These are phyloP conservation scores for Hypomyces perniciosus DNA, from an alignment of 2,329 filamentous ascomycete species.

Conservation along the genomic window DNA sequence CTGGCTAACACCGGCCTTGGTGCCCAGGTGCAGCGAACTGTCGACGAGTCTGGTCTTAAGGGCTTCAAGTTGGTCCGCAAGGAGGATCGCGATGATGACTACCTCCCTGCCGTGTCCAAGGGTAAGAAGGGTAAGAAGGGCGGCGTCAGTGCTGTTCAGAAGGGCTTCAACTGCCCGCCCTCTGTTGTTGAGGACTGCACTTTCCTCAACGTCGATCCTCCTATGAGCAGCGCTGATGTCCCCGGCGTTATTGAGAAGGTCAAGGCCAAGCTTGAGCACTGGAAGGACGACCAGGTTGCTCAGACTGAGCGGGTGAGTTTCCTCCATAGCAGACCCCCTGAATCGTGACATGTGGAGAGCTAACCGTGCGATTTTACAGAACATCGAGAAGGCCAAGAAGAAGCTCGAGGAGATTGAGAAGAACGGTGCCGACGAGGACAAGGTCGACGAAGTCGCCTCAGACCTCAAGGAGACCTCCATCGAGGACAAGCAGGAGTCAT, in stretches of 20 bases:
- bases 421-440: slow-evolving; percentile 35
- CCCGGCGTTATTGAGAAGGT: slow-evolving; percentile 78
- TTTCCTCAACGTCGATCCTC: slow-evolving; percentile 79
- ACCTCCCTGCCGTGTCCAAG: slow-evolving; percentile 73
- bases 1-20: slow-evolving; percentile 66
- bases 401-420: slow-evolving; percentile 84
- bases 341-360: slow-evolving; percentile 12
- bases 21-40: slow-evolving; percentile 73
- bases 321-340: background rate
- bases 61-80: slow-evolving; percentile 79
- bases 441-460: slow-evolving; percentile 48
- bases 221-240: slow-evolving; percentile 79
- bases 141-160: slow-evolving; percentile 44
- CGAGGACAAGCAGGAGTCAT: slow-evolving; percentile 47
- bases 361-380: slow-evolving; percentile 50
- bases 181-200: slow-evolving; percentile 87
- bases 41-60: slow-evolving; percentile 79
- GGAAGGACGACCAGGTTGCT: slow-evolving; percentile 83
- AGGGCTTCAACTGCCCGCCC: slow-evolving; percentile 75
- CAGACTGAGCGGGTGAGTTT: slow-evolving; percentile 81
- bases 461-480: slow-evolving; percentile 47
- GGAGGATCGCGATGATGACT: slow-evolving; percentile 81
- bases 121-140: slow-evolving; percentile 79
- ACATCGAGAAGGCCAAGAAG: slow-evolving; percentile 93
- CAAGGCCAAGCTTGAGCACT: slow-evolving; percentile 82